These are phyloP conservation scores for Tieghemiomyces parasiticus DNA, from an alignment of 192 early-diverging fungal species.

Conservation along the genomic window DNA sequence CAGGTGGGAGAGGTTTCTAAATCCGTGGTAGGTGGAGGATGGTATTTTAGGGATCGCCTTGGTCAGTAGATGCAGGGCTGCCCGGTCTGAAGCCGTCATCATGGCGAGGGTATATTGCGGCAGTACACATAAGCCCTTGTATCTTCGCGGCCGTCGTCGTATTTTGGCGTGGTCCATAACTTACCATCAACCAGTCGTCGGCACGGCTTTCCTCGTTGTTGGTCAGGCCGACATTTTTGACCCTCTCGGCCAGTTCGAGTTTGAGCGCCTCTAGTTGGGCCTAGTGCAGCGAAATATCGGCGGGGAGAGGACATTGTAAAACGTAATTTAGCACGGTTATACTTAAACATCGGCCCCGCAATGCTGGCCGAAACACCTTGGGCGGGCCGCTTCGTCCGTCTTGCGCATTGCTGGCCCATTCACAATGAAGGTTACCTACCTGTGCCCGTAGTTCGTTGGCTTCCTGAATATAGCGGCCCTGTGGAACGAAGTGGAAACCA, in stretches of 20 bases:
- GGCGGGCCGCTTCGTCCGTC: conserved; percentile 15
- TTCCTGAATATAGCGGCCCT: conserved; percentile 64
- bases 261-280: conserved; percentile 57
- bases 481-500: conserved; percentile 62
- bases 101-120: too few relatives aligned
- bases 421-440: conserved; percentile 24
- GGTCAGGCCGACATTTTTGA: conserved; percentile 58
- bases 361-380: conserved; percentile 17
- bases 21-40: too few relatives aligned
- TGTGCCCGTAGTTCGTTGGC: conserved; percentile 72
- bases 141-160: too few relatives aligned
- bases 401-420: conserved; percentile 12
- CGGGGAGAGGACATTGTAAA: not conserved
- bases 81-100: too few relatives aligned
- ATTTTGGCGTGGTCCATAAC: too few relatives aligned
- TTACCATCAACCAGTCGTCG: not conserved
- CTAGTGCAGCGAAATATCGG: conserved; percentile 11
- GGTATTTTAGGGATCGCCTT: too few relatives aligned
- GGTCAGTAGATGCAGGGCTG: too few relatives aligned
- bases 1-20: conserved; percentile 55
- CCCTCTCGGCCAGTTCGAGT: conserved; percentile 51
- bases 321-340: not conserved
- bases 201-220: conserved; percentile 43
- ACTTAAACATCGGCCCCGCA: not conserved
- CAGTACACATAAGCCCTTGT: too few relatives aligned